Base-by-base conservation (phyloP, 1,284 basidiomycete genomes). In the Singerocomus inundabilis region DNA sequence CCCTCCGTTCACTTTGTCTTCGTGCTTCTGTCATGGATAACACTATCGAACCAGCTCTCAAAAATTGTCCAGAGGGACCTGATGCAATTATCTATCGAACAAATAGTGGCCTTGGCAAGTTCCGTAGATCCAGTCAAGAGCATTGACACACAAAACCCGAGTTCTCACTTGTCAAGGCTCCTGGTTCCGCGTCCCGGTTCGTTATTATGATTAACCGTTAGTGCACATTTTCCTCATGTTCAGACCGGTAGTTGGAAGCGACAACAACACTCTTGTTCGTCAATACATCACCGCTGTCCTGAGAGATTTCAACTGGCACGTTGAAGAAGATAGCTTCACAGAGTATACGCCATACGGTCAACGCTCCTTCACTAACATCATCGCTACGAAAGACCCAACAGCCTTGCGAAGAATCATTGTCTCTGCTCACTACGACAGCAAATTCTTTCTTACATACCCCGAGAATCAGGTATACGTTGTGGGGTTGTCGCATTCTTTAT, bases 371-470 rank as follows among this genome's bases (percentile, higher is more conserved):
- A 89, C 85, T 21, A 99, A 99, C 72, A 77, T 98, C 42, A 85
- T 99, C 57, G 92, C 94, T 34, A 99, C 97, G 13, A 96, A 98
- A 66, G 88, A 98, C 61, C 87, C 89, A 5, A 72, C 75, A n/a
- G 93, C 96, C 0, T 74, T 88, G 1, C 72, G 89, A 35, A 85
- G 89, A 59, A 76, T 99, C 25, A 78, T 96, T n/a, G 69, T 99
- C 8, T 78, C 95, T 3, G 97, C 96, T 5, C 97, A 99, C 68
- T 94, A 91, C 61, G 97, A 99, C 70, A 93, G 89, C 70, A 99
- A 99, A 72, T 97, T 83, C 72, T 96, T 91, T 60, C 71, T 82
- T 0, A 70, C 69, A 2, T 85, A 77, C 56, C 89, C 90, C 1
- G 70, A 81, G 30, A 86, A 88, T 60, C 84, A 91, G 73, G 88